These are phyloP conservation scores for Venturia aucupariae DNA, from an alignment of 2,329 filamentous ascomycete genomes.

Conservation along the genomic window DNA sequence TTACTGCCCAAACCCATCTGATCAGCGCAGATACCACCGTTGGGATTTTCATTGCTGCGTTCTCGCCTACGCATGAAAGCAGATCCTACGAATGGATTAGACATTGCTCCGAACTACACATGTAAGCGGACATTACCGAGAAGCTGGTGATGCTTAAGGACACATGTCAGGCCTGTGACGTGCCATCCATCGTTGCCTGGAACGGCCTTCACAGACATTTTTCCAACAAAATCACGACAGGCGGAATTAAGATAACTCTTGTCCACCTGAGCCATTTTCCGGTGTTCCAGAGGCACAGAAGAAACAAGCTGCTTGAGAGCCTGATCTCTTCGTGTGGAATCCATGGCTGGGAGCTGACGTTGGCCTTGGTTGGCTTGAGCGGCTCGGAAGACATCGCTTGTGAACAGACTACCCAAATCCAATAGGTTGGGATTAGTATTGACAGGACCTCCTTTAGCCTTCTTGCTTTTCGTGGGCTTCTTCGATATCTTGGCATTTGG, in stretches of 20 bases:
- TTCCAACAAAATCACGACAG: slow-evolving; percentile 31
- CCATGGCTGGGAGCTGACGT: slow-evolving; percentile 22
- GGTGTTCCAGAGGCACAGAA: slow-evolving; percentile 29
- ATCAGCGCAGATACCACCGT: slow-evolving; percentile 34
- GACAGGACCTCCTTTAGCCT: background rate
- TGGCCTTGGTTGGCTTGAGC: slow-evolving; percentile 22
- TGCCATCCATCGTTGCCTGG: slow-evolving; percentile 31
- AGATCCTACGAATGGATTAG: slow-evolving; percentile 16
- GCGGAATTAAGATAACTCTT: slow-evolving; percentile 30
- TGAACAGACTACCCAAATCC: slow-evolving; percentile 19
- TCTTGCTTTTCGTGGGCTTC: slow-evolving; percentile 14
- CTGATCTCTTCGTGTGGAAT: slow-evolving; percentile 21
- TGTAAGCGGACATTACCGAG: slow-evolving; percentile 40
- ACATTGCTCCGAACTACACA: slow-evolving; percentile 30
- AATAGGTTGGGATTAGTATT: slow-evolving; percentile 8
- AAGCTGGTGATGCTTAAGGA: slow-evolving; percentile 43
- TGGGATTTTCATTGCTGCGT: slow-evolving; percentile 26
- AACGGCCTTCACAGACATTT: slow-evolving; percentile 20
- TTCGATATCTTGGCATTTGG: slow-evolving; percentile 6
- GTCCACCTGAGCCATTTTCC: slow-evolving; percentile 26
- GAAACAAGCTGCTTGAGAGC: slow-evolving; percentile 34
- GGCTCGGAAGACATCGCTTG: slow-evolving; percentile 25
- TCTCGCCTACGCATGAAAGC: slow-evolving; percentile 49
- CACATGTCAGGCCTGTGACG: slow-evolving; percentile 39
- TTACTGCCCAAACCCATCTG: slow-evolving; percentile 33